Conservation (phyloP, 495 filamentous ascomycete genomes). For the Podospora anserina region DNA sequence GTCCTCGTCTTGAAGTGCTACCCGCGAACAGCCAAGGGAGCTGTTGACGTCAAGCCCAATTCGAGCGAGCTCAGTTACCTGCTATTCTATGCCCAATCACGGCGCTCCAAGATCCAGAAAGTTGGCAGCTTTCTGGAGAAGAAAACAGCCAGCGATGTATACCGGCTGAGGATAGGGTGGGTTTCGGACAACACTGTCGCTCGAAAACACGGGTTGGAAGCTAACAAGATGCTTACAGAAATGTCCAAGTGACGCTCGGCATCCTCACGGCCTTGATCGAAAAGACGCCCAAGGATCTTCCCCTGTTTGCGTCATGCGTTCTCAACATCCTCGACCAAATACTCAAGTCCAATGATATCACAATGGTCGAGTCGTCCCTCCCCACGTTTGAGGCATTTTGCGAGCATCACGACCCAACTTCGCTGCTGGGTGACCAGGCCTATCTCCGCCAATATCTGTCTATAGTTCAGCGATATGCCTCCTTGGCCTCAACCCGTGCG, state of each 20-base stretch:
- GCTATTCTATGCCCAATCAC: slow-evolving; percentile 90
- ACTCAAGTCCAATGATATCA: slow-evolving; percentile 74
- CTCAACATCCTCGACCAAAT: slow-evolving; percentile 75
- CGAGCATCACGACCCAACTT: slow-evolving; percentile 71
- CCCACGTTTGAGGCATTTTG: slow-evolving; percentile 82
- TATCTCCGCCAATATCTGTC: slow-evolving; percentile 78
- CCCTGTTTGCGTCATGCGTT: slow-evolving; percentile 77
- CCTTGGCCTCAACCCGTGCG: slow-evolving; percentile 62
- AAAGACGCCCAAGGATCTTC: slow-evolving; percentile 83
- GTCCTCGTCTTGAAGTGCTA: slow-evolving; percentile 91
- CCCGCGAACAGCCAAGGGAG: slow-evolving; percentile 81
- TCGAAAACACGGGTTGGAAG: not conserved
- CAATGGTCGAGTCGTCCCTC: slow-evolving; percentile 83
- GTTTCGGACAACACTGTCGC: slow-evolving; percentile 28
- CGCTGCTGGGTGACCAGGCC: slow-evolving; percentile 74
- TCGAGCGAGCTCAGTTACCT: slow-evolving; percentile 92
- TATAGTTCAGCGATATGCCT: slow-evolving; percentile 72
- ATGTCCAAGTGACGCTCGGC: slow-evolving; percentile 88
- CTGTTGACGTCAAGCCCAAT: slow-evolving; percentile 86
- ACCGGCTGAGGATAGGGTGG: slow-evolving; percentile 74
- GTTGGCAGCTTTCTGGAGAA: slow-evolving; percentile 88
- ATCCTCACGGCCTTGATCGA: slow-evolving; percentile 86
- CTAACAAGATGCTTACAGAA: slow-evolving; percentile 49
- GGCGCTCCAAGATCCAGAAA: slow-evolving; percentile 89
- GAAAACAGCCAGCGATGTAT: slow-evolving; percentile 83